Base-by-base conservation (phyloP, 139 green algal genomes). In the Chlamydomonas sp. region DNA sequence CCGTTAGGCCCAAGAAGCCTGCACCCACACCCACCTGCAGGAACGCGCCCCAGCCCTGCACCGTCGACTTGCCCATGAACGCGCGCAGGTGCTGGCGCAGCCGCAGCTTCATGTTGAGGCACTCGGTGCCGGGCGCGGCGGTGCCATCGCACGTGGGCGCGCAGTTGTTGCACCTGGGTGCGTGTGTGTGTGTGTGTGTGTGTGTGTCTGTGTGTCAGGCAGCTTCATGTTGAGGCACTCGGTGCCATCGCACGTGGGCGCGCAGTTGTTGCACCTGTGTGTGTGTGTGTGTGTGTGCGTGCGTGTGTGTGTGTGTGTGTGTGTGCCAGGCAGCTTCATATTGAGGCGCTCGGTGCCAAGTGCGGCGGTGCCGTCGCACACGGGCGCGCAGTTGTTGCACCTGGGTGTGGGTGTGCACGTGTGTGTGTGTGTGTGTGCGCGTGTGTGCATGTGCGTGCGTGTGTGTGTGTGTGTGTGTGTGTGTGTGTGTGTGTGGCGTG, bases 181-280 rank as follows among this genome's bases (percentile, higher is more conserved):
- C 16, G 13, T 54, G 43, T 13, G 13, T 54, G 43, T 13, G 13
- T 54, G 43, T 54, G 13, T 13, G 13, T 26, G 13, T 54, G 13
- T 54, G 43, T 54, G 13, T 13, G 43, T 54, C 20, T 13, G 43
- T 54, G 43, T 54, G 43, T 54, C 16, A 20, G 13, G 76, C 22
- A 96, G 48, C 24, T 76, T 77, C 85, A 96, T 93, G 85, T 96
- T 96, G 69, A 72, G 39, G 84, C 90, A 96, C 63, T 71, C 48
- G 35, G 30, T 63, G 29, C 47, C 75, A 33, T 69, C 65, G 33
- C 60, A 69, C 3, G 74, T 82, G n/a, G 68, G 13, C 0, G 38
- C 48, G 64, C 73, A 81, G 70, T 65, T 69, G 28, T 30, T 48
- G 77, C 37, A 37, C 58, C 20, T 54, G 43, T 13, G 13, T 54